Base-by-base conservation (phyloP, 257 asterid species). In the Verbena officinalis region DNA sequence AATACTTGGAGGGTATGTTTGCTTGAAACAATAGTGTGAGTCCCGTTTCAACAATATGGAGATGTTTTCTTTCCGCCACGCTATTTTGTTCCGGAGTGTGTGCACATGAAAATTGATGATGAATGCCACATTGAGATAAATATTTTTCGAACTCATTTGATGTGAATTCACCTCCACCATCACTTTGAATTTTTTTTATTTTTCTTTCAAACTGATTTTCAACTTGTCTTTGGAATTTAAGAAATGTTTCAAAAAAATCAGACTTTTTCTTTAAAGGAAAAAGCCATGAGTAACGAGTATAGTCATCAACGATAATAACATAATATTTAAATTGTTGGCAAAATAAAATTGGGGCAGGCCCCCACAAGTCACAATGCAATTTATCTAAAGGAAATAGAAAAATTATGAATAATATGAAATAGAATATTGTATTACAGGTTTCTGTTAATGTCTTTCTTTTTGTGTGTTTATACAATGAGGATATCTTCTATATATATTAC, bases 281-380 rank as follows among this genome's bases (percentile, higher is more conserved):
- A 13, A 69, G 7, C 52, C 67, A 59, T 3, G 61, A 19, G 14
- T 15, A 68, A 1, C 24, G n/a, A 0, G 51, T 27, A 16, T 69
- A 24, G 3, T 58, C 68, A 22, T 33, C n/a, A 33, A 58, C 51
- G 20, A 59, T 59, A 2, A 43, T 27, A 0, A 7, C 59, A 48
- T 59, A 59, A 9, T 33, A 69, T n/a, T 13, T 4, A 10, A 36
- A 44, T 4, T 7, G 24, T 44, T 68, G 31, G 9, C 39, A 33
- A 27, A 6, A 33, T 3, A 7, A 3, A 33, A 33, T 7, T 33
- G 38, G 38, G 4, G 38, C 38, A 3, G 38, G 38, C 4, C 73
- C 73, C 68, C 62, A 68, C 46, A 68, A 31, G 23, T 59, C 67
- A 55, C 71, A 59, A 50, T 68, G 55, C 0, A 68, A 21, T 21